phyloP scores from a whole-genome alignment of 768 basidiomycete genomes.

The Panaeolus papilionaceus region DNA sequence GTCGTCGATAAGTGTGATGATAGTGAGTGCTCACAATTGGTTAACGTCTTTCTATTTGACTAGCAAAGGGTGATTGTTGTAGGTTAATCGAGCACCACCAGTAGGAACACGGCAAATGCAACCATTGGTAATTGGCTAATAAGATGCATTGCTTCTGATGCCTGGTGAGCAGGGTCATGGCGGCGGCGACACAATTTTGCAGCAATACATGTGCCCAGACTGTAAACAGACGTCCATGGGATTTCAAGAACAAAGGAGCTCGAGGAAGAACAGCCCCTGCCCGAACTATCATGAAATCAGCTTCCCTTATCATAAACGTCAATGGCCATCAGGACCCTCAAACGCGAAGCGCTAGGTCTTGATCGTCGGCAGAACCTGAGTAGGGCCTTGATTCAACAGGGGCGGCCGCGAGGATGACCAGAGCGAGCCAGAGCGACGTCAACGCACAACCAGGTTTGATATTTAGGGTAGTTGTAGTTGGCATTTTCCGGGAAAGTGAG shows the following conservation, averaged over 20 bases:
- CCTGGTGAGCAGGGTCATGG: background rate
- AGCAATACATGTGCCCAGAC: background rate
- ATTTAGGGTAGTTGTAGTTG: background rate
- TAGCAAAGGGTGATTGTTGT: background rate
- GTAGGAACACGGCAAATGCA: background rate
- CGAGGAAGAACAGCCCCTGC: background rate
- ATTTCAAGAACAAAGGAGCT: conserved; percentile 4
- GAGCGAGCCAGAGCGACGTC: background rate
- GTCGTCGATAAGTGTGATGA: background rate
- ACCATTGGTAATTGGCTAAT: background rate
- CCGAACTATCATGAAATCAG: conserved; percentile 9
- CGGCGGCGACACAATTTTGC: background rate
- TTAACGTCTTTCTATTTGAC: background rate
- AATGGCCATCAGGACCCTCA: conserved; percentile 1
- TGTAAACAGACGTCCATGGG: background rate
- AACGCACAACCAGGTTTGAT: background rate
- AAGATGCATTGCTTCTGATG: background rate
- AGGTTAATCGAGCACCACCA: background rate
- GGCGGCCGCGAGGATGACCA: background rate
- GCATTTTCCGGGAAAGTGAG: background rate
- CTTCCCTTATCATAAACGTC: conserved; percentile 7
- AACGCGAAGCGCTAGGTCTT: conserved; percentile 3
- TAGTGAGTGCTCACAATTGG: background rate
- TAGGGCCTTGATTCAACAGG: background rate
- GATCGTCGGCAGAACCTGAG: conserved; percentile 10